Evolutionary conservation across 1,139 yeast species (phyloP).

Genomic region (Taphrina wiesneri): DNA sequence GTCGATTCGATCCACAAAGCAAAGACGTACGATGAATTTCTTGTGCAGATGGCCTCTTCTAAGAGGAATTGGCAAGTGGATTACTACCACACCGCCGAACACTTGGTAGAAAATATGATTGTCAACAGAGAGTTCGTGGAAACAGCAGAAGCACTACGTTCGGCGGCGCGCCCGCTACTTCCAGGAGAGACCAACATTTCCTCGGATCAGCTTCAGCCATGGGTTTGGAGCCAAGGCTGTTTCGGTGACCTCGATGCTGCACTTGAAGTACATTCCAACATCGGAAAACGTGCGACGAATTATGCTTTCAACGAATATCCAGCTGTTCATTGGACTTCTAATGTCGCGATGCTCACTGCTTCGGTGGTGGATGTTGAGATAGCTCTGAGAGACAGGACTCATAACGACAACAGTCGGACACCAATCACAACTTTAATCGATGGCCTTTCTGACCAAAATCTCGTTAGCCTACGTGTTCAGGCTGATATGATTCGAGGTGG

Average conservation of each 20-base stretch:
- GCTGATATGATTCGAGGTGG: neutral
- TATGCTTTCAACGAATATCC: neutral
- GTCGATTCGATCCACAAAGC: neutral
- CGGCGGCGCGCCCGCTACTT: neutral
- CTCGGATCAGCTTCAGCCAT: neutral
- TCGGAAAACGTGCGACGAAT: neutral
- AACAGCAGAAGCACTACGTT: neutral
- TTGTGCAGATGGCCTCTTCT: neutral
- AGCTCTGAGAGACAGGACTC: conserved; percentile 24
- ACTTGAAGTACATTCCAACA: neutral
- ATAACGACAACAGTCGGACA: conserved; percentile 18
- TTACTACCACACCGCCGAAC: neutral
- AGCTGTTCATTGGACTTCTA: neutral
- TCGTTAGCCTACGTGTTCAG: conserved; percentile 15
- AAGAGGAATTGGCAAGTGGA: neutral
- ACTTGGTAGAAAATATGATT: neutral
- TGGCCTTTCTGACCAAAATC: conserved; percentile 27
- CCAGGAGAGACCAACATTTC: neutral
- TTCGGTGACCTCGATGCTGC: neutral
- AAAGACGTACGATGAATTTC: neutral
- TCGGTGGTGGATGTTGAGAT: conserved; percentile 25
- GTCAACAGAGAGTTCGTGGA: neutral
- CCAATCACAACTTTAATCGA: conserved; percentile 14
- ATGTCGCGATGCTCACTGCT: neutral
- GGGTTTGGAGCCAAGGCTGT: neutral